phyloP scores from a whole-genome alignment of 805 yeast species.

The Millerago galiae region DNA sequence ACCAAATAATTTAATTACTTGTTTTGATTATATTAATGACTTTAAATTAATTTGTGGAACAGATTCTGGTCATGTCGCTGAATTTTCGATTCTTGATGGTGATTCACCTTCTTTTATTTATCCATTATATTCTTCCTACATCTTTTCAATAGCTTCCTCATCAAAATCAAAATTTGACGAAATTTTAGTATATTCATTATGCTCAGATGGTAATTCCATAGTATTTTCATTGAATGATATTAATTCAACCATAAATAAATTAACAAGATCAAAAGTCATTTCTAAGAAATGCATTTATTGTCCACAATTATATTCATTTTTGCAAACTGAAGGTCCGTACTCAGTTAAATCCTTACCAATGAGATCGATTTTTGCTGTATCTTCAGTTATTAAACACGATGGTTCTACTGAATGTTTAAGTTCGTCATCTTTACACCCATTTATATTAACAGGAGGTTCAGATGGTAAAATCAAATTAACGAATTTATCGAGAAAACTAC shows the following conservation, averaged over 20 bases:
- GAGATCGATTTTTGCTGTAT: slow-evolving; percentile 28
- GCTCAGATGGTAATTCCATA: slow-evolving; percentile 37
- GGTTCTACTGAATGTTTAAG: slow-evolving; percentile 35
- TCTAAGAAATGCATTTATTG: slow-evolving; percentile 25
- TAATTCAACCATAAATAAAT: slow-evolving; percentile 21
- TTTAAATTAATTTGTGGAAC: slow-evolving; percentile 49
- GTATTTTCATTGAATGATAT: slow-evolving; percentile 31
- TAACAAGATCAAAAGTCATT: slow-evolving; percentile 28
- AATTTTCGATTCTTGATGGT: slow-evolving; percentile 34
- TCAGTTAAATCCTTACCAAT: slow-evolving; percentile 31
- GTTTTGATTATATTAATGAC: slow-evolving; percentile 38
- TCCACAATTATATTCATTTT: slow-evolving; percentile 31
- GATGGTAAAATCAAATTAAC: slow-evolving; percentile 41
- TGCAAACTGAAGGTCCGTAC: slow-evolving; percentile 36
- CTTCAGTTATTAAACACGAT: slow-evolving; percentile 32
- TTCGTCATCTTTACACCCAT: slow-evolving; percentile 39
- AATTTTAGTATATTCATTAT: slow-evolving; percentile 27
- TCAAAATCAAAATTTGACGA: slow-evolving; percentile 31
- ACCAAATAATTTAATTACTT: slow-evolving; percentile 31
- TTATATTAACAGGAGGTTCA: slow-evolving; percentile 39
- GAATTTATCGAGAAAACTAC: slow-evolving; percentile 32
- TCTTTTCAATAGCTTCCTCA: slow-evolving; percentile 30
- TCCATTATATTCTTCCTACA: slow-evolving; percentile 33
- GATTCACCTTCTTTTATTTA: slow-evolving; percentile 30
- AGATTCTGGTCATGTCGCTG: slow-evolving; percentile 52